Percentiles rank a stretch among this genome's conserved stretches.
phyloP scores from a whole-genome alignment of 306 rosid genomes.

The Ormosia semicastrata region DNA sequence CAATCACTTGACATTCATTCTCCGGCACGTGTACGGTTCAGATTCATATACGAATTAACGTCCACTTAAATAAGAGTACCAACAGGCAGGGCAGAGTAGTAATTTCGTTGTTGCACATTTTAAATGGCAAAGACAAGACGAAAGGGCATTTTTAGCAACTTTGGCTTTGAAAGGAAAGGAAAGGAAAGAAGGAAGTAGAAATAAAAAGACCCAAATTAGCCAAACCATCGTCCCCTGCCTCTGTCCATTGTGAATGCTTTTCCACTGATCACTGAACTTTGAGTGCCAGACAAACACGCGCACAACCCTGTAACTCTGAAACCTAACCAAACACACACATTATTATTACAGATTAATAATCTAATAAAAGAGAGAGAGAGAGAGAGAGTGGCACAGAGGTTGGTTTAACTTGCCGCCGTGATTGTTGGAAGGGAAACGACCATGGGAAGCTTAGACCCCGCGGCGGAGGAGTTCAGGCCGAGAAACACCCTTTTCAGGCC shows the following conservation, averaged over 20 bases:
- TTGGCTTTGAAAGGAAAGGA: conserved; percentile 30
- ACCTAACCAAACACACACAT: neutral
- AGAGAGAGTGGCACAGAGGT: too few species aligned
- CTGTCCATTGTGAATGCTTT: too few species aligned
- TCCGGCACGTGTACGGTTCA: conserved; percentile 45
- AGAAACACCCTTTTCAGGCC: conserved; percentile 23
- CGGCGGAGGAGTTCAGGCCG: conserved; percentile 71
- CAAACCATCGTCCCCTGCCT: too few species aligned
- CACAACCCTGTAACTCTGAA: neutral
- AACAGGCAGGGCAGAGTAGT: conserved; percentile 8
- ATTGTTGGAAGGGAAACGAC: neutral
- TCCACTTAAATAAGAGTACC: neutral
- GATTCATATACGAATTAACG: neutral
- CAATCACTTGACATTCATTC: neutral
- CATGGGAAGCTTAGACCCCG: conserved; percentile 77
- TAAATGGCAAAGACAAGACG: neutral
- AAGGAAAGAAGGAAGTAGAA: conserved; percentile 18
- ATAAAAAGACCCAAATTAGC: too few species aligned
- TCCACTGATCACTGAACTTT: too few species aligned
- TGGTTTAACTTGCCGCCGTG: too few species aligned
- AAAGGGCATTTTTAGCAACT: conserved; percentile 40
- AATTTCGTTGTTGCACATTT: neutral
- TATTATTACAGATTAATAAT: too few species aligned
- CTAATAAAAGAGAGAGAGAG: too few species aligned
- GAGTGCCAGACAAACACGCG: neutral